Evolutionary conservation across 2,329 filamentous ascomycete species (phyloP).

Genomic region (Coleophoma eucalyptorum): DNA sequence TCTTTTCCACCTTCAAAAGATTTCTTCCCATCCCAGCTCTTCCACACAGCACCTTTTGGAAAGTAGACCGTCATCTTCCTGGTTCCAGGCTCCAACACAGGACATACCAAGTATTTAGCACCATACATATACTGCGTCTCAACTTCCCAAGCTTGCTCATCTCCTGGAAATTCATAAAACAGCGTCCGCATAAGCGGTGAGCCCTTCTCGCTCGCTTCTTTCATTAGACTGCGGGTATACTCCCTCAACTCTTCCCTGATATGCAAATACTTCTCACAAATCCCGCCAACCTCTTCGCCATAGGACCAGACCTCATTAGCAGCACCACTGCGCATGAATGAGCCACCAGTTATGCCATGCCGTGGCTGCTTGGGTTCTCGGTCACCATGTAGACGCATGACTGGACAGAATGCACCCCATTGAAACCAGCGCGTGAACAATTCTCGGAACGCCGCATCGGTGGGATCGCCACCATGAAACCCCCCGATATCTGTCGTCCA

Average conservation of each 20-base stretch:
- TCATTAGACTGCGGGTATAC: slow-evolving; percentile 57
- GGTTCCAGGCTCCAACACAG: slow-evolving; percentile 47
- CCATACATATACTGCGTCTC: slow-evolving; percentile 64
- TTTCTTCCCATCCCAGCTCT: slow-evolving; percentile 29
- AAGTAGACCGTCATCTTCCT: slow-evolving; percentile 46
- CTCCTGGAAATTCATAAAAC: slow-evolving; percentile 61
- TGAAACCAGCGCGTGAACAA: slow-evolving; percentile 67
- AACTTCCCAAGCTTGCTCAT: slow-evolving; percentile 49
- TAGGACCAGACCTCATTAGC: slow-evolving; percentile 66
- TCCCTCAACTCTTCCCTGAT: slow-evolving; percentile 54
- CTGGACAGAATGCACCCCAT: slow-evolving; percentile 64
- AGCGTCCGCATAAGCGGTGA: slow-evolving; percentile 57
- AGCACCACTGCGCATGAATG: slow-evolving; percentile 35
- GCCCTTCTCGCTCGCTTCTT: slow-evolving; percentile 54
- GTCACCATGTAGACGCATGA: slow-evolving; percentile 65
- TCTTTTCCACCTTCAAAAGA: slow-evolving; percentile 33
- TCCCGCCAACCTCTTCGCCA: slow-evolving; percentile 54
- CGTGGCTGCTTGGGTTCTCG: slow-evolving; percentile 47
- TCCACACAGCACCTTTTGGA: slow-evolving; percentile 42
- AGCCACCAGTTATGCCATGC: slow-evolving; percentile 13
- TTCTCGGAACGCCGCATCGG: slow-evolving; percentile 53
- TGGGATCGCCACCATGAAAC: slow-evolving; percentile 61
- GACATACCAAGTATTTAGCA: slow-evolving; percentile 51
- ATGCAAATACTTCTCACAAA: slow-evolving; percentile 55
- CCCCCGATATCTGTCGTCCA: slow-evolving; percentile 71